A percentile compares a stretch with the other conserved stretches of the same genome.
phyloP scores from a whole-genome alignment of 768 basidiomycete genomes.

The Harrya chromipes region DNA sequence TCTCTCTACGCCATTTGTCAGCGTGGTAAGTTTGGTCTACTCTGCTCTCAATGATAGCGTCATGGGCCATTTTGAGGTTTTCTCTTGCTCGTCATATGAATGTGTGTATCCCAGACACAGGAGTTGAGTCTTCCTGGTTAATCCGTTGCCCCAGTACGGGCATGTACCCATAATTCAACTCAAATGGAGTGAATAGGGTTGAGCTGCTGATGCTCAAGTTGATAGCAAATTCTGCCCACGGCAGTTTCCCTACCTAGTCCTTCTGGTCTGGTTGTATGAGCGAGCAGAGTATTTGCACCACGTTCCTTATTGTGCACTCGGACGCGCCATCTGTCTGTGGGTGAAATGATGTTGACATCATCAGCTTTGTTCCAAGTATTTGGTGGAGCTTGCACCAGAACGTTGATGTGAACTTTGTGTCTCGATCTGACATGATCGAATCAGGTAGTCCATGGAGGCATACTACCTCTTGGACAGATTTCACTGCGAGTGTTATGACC shows the following conservation, averaged over 20 bases:
- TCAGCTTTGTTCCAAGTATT: slow-evolving; percentile 7
- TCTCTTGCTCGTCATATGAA: slow-evolving; percentile 25
- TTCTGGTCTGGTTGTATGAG: neutral
- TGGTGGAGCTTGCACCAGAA: slow-evolving; percentile 21
- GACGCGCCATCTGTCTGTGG: neutral
- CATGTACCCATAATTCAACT: neutral
- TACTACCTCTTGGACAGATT: slow-evolving; percentile 24
- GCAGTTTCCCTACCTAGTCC: slow-evolving; percentile 26
- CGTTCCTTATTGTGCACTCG: slow-evolving; percentile 19
- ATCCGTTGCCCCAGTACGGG: neutral
- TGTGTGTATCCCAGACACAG: slow-evolving; percentile 15
- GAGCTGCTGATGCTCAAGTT: slow-evolving; percentile 8
- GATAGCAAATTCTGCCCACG: neutral
- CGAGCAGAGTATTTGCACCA: slow-evolving; percentile 3
- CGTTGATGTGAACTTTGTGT: slow-evolving; percentile 27
- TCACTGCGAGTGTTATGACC: too few relatives aligned
- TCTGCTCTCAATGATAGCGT: slow-evolving; percentile 35
- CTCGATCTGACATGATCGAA: slow-evolving; percentile 27
- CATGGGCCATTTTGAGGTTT: slow-evolving; percentile 32
- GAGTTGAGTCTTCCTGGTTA: neutral
- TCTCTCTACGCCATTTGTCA: slow-evolving; percentile 20
- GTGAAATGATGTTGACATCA: slow-evolving; percentile 13
- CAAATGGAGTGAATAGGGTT: neutral
- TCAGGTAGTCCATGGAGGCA: slow-evolving; percentile 30
- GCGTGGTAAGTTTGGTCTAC: slow-evolving; percentile 32